Conservation (phyloP, 345 rosid species). For the Lumnitzera racemosa region DNA sequence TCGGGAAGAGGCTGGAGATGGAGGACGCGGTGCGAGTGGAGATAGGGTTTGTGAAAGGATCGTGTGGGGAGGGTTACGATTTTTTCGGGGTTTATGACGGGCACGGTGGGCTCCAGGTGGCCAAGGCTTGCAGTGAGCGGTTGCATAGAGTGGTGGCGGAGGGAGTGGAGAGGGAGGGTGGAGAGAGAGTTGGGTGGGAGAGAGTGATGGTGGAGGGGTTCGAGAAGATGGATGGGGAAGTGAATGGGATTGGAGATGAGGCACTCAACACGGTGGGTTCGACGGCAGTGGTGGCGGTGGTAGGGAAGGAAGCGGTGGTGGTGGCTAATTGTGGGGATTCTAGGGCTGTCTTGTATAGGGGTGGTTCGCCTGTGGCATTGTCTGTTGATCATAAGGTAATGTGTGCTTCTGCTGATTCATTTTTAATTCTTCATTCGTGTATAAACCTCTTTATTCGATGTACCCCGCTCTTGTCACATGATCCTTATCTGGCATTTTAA, state of each 20-base stretch:
- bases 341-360: constrained; percentile 23
- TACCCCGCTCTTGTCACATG: no score
- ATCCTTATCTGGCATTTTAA: no score
- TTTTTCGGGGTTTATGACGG: constrained; percentile 29
- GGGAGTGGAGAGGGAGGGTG: constrained; percentile 11
- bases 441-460: no score
- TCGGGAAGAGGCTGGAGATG: constrained; percentile 21
- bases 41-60: constrained; percentile 1
- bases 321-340: constrained; percentile 38
- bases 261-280: constrained; percentile 25
- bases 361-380: constrained; percentile 23
- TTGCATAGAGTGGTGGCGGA: constrained; percentile 19
- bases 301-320: constrained; percentile 19
- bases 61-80: constrained; percentile 4
- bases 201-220: constrained; percentile 22
- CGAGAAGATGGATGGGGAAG: constrained; percentile 30
- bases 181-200: constrained; percentile 8
- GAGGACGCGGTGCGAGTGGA: constrained; percentile 19
- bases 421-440: no score
- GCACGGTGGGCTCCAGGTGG: constrained; percentile 18
- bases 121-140: constrained; percentile 16
- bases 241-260: constrained; percentile 10
- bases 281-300: constrained; percentile 38
- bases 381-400: constrained; percentile 34
- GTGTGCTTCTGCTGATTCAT: background rate